Evolutionary conservation across 345 rosid species (phyloP).

Genomic region (Viola odorata): DNA sequence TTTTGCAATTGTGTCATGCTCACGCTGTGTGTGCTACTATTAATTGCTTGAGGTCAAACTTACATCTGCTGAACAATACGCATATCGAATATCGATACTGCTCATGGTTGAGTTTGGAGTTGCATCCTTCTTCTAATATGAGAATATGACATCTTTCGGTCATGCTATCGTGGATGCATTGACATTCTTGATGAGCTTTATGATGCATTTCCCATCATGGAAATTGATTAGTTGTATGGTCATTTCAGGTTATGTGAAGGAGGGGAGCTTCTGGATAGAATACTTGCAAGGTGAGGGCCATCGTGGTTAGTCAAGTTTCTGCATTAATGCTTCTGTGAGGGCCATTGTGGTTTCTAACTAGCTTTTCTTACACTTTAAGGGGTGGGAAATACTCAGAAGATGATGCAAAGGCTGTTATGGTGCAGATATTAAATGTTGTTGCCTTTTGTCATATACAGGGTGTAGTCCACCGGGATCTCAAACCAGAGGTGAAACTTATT

Average conservation of each 20-base stretch:
- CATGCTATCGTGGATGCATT: not conserved
- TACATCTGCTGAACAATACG: not conserved
- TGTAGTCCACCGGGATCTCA: constrained; percentile 93
- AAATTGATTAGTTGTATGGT: constrained; percentile 14
- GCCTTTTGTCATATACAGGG: constrained; percentile 97
- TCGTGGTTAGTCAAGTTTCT: not conserved
- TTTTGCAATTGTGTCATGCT: not conserved
- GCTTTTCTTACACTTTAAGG: constrained; percentile 31
- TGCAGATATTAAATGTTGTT: constrained; percentile 76
- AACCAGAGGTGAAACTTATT: constrained; percentile 70
- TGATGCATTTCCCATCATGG: not conserved
- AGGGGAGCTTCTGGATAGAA: constrained; percentile 95
- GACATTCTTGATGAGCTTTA: not conserved
- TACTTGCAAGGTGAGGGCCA: constrained; percentile 72
- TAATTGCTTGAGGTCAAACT: not conserved
- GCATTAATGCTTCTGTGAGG: not conserved
- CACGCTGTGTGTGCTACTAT: not conserved
- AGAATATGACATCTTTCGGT: not conserved
- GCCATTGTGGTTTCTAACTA: constrained; percentile 19
- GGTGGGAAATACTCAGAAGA: constrained; percentile 90
- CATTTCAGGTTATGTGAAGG: constrained; percentile 84
- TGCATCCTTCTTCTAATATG: too few relatives aligned
- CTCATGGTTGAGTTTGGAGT: not conserved
- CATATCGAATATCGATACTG: not conserved
- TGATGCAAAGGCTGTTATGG: constrained; percentile 78